phyloP scores from a whole-genome alignment of 768 basidiomycete species.

The Naematelia encephala region DNA sequence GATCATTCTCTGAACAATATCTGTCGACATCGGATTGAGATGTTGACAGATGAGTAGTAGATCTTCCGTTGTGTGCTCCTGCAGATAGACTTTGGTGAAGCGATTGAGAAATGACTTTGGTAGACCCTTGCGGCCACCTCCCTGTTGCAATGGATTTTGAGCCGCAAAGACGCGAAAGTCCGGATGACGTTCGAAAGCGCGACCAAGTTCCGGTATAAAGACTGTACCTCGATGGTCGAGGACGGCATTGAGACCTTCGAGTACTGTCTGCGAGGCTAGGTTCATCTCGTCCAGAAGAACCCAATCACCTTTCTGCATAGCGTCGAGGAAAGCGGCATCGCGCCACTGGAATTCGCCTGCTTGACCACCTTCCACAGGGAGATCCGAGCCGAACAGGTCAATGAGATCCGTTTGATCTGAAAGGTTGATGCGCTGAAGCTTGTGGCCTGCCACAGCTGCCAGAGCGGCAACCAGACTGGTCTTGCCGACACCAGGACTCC shows the following conservation, averaged over 20 bases:
- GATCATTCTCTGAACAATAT: constrained; percentile 70
- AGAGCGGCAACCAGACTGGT: constrained; percentile 87
- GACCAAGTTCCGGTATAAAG: constrained; percentile 89
- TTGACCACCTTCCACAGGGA: constrained; percentile 85
- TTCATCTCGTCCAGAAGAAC: constrained; percentile 99
- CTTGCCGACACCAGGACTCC: constrained; percentile 97
- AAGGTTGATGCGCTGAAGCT: constrained; percentile 86
- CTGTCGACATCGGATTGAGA: constrained; percentile 64
- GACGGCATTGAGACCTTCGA: constrained; percentile 94
- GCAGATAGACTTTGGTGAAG: constrained; percentile 94
- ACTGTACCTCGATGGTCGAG: constrained; percentile 93
- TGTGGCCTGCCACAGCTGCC: constrained; percentile 71
- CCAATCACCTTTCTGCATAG: constrained; percentile 94
- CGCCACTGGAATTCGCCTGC: constrained; percentile 96
- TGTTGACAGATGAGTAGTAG: constrained; percentile 71
- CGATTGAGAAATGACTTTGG: constrained; percentile 97
- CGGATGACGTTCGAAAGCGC: constrained; percentile 81
- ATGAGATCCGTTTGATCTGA: constrained; percentile 97
- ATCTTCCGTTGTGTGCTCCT: constrained; percentile 75
- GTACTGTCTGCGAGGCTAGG: constrained; percentile 88
- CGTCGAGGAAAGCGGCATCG: constrained; percentile 90
- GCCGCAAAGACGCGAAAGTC: constrained; percentile 97
- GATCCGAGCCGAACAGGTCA: constrained; percentile 92
- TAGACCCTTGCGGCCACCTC: constrained; percentile 93
- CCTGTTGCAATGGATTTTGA: constrained; percentile 93